Evolutionary conservation across 768 basidiomycete genomes (phyloP).

Genomic region (Russula emetica): DNA sequence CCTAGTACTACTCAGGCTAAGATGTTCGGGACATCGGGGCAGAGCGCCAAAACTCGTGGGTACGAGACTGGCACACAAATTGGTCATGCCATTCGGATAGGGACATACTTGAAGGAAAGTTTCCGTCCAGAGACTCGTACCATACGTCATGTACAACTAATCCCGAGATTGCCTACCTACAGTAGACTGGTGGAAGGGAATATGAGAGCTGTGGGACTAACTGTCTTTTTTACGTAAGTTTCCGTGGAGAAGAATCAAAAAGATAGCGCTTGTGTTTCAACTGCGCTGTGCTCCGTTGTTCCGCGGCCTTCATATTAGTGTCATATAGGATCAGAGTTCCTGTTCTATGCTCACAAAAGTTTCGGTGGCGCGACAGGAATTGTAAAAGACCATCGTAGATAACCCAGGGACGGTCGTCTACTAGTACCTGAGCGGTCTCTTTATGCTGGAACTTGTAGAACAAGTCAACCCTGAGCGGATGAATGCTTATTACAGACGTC

Average conservation of each 20-base stretch:
- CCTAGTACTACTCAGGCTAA: no score
- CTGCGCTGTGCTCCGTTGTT: background rate
- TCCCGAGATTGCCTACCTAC: background rate
- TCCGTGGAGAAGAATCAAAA: background rate
- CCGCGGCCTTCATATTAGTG: no score
- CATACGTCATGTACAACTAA: background rate
- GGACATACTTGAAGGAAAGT: background rate
- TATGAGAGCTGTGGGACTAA: background rate
- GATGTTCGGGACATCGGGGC: background rate
- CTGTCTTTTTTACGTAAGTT: background rate
- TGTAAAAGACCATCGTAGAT: background rate
- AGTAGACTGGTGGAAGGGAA: background rate
- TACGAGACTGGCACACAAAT: background rate
- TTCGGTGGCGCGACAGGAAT: no score
- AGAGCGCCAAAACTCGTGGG: background rate
- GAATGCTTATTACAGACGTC: background rate
- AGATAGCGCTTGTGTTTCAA: background rate
- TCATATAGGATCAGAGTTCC: no score
- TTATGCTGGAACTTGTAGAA: no score
- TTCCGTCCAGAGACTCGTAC: background rate
- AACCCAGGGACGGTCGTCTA: no score
- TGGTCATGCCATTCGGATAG: background rate
- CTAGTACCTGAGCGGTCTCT: no score
- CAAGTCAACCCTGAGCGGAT: no score
- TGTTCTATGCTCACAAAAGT: no score